Percentiles rank a stretch among this genome's conserved stretches.
Conservation (phyloP, 306 rosid species). For the Delonix regia region DNA sequence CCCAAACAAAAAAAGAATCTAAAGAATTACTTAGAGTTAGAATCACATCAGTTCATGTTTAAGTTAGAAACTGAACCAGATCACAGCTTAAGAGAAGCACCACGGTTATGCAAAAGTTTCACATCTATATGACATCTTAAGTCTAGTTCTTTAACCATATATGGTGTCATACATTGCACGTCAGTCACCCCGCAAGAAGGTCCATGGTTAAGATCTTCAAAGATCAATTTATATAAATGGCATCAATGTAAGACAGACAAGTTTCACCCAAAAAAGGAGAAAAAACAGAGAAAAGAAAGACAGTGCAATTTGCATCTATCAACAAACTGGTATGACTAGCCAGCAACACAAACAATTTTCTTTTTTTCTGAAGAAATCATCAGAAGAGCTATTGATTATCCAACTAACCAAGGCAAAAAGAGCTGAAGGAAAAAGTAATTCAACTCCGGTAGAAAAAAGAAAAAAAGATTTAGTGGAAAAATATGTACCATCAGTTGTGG, state of each 20-base stretch:
- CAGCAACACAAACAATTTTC: neutral
- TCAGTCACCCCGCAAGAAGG: slow-evolving; percentile 2
- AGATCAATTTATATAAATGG: slow-evolving; percentile 5
- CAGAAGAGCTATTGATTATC: neutral
- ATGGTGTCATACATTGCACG: neutral
- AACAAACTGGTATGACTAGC: neutral
- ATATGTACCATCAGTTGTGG: slow-evolving; percentile 59
- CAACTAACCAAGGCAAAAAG: neutral
- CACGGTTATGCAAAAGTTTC: neutral
- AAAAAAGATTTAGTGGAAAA: neutral
- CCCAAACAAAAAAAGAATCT: too few species aligned
- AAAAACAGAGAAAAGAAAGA: neutral
- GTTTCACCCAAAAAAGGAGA: neutral
- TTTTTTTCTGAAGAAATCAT: neutral
- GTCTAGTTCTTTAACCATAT: neutral
- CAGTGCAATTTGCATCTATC: neutral
- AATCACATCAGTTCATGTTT: neutral
- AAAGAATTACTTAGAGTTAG: neutral
- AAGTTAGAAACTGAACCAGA: slow-evolving; percentile 22
- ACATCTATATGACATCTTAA: neutral
- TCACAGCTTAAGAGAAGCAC: neutral
- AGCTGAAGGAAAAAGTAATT: neutral
- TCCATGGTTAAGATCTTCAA: neutral
- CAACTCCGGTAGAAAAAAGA: neutral
- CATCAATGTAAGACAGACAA: neutral